A percentile compares a stretch with the other conserved stretches of the same genome.
Conservation (phyloP, 225 moss, liverwort and hornwort genomes). For the Rhytidiadelphus loreus region DNA sequence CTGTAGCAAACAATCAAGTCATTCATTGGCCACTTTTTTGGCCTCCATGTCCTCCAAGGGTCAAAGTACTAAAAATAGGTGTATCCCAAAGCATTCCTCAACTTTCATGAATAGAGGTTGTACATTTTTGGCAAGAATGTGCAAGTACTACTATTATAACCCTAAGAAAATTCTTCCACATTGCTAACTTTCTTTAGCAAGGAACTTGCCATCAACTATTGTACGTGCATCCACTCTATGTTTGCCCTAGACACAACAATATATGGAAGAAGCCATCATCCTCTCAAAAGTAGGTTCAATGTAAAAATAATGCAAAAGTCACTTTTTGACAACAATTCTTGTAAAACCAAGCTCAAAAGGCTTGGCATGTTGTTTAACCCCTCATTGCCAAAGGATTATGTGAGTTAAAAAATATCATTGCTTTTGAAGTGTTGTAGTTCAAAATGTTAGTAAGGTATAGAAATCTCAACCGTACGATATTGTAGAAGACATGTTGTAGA, state of each 20-base stretch:
- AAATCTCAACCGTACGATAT: too few species aligned
- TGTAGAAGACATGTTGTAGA: too few species aligned
- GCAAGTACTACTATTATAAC: fast-evolving
- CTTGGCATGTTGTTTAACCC: not conserved
- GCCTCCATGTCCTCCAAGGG: too few species aligned
- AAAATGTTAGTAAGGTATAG: too few species aligned
- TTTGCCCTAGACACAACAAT: fast-evolving
- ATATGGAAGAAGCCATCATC: not conserved
- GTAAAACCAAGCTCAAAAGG: fast-evolving
- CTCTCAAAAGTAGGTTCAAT: not conserved
- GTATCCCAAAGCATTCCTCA: fast-evolving
- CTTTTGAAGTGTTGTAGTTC: too few species aligned
- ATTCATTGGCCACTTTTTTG: too few species aligned
- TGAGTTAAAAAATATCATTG: too few species aligned
- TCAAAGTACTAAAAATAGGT: not conserved
- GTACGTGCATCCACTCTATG: fast-evolving
- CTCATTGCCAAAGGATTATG: too few species aligned
- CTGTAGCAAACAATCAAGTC: too few species aligned
- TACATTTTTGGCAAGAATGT: not conserved
- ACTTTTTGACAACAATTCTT: not conserved
- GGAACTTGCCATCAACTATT: too few species aligned
- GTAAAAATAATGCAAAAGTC: not conserved
- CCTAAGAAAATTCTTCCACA: too few species aligned
- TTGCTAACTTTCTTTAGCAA: fast-evolving
- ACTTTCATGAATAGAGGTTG: too few species aligned